phyloP scores from a whole-genome alignment of 345 rosid species.

The Eucalyptus shirleyi region DNA sequence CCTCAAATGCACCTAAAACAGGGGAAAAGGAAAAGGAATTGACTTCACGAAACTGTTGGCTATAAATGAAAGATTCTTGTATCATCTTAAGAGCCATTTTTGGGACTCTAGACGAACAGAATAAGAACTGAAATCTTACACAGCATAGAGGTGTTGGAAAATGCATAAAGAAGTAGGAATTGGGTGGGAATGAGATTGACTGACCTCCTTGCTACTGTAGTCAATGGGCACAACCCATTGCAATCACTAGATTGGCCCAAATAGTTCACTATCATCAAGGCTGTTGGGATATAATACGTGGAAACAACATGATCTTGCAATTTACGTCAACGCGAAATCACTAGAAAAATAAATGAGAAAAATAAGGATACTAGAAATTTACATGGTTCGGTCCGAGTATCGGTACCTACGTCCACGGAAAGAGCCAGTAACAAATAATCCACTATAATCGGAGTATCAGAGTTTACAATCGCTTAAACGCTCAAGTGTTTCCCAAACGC shows the following conservation, averaged over 20 bases:
- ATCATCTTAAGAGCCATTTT: not conserved
- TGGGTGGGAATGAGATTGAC: not conserved
- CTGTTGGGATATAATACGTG: too few species aligned
- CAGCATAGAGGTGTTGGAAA: not conserved
- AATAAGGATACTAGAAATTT: too few species aligned
- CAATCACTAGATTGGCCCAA: not conserved
- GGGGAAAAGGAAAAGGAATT: not conserved
- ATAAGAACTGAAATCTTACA: not conserved
- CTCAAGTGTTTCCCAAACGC: fast-evolving
- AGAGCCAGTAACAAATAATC: too few species aligned
- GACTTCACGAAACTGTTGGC: not conserved
- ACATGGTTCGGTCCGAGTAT: too few species aligned
- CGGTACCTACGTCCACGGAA: fast-evolving
- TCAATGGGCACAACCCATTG: not conserved
- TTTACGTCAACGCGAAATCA: too few species aligned
- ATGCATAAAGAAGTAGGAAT: not conserved
- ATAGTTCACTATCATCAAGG: not conserved
- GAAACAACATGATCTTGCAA: too few species aligned
- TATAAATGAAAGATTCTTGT: not conserved
- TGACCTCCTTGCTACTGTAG: not conserved
- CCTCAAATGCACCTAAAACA: not conserved
- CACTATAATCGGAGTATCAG: too few species aligned
- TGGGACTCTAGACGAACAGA: not conserved
- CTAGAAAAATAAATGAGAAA: too few species aligned
- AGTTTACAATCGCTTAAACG: too few species aligned